A percentile compares a stretch with the other conserved stretches of the same genome.
Evolutionary conservation across 805 yeast species (phyloP).

Genomic region (Candida pseudoglaebosa): DNA sequence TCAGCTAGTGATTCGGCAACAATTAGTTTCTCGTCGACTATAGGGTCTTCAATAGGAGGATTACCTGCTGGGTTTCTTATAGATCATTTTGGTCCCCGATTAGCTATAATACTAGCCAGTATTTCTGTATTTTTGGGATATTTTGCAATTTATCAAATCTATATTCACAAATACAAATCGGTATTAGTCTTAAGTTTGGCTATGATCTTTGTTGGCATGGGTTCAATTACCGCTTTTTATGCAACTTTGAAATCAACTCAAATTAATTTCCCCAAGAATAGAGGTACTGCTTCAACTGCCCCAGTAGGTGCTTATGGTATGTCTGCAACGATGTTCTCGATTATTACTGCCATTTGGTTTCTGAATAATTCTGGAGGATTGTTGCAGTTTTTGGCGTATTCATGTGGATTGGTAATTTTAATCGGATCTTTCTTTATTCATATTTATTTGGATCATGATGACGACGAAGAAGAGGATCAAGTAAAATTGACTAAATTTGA

Average conservation of each 20-base stretch:
- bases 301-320: conserved; percentile 70
- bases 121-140: conserved; percentile 53
- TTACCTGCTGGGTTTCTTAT: conserved; percentile 67
- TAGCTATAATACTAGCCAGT: conserved; percentile 54
- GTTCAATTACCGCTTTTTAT: conserved; percentile 61
- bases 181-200: conserved; percentile 44
- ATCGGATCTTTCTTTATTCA: conserved; percentile 44
- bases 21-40: conserved; percentile 55
- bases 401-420: conserved; percentile 46
- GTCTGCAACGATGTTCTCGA: conserved; percentile 63
- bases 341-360: conserved; percentile 51
- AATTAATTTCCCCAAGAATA: conserved; percentile 63
- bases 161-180: conserved; percentile 34
- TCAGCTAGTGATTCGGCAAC: conserved; percentile 61
- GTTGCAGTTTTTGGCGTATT: conserved; percentile 50
- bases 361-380: conserved; percentile 51
- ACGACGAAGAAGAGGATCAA: conserved; percentile 13
- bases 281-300: conserved; percentile 67
- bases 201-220: conserved; percentile 56
- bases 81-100: conserved; percentile 55
- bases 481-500: background rate
- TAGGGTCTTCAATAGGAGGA: conserved; percentile 70
- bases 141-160: conserved; percentile 45
- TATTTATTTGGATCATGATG: conserved; percentile 29
- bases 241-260: conserved; percentile 54